Conservation (phyloP, 2,329 filamentous ascomycete species). For the Pseudonectria foliicola region DNA sequence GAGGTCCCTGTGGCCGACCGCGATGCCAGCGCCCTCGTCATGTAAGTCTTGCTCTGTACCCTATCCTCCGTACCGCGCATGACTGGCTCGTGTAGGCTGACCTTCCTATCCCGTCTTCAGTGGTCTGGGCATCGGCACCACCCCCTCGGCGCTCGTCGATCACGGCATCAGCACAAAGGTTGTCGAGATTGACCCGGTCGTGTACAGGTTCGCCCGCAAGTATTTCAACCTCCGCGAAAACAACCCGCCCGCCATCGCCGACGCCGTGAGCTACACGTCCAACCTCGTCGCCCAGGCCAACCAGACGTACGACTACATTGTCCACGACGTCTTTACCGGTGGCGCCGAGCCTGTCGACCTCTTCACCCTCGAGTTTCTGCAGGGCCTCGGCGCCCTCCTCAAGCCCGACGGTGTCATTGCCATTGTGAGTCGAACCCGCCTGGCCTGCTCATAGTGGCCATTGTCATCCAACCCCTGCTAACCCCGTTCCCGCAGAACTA, state of each 20-base stretch:
- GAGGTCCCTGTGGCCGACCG: slow-evolving; percentile 47
- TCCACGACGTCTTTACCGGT: slow-evolving; percentile 97
- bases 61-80: too few species aligned
- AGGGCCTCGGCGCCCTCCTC: slow-evolving; percentile 62
- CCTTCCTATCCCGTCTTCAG: too few species aligned
- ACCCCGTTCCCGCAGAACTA: slow-evolving; percentile 86
- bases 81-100: too few species aligned
- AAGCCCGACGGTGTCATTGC: slow-evolving; percentile 76
- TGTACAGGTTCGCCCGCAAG: slow-evolving; percentile 72
- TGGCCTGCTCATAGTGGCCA: neutral
- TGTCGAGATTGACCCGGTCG: slow-evolving; percentile 87
- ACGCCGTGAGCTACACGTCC: slow-evolving; percentile 67
- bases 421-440: slow-evolving; percentile 59
- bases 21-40: slow-evolving; percentile 74
- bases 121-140: slow-evolving; percentile 87
- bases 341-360: slow-evolving; percentile 84
- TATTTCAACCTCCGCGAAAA: slow-evolving; percentile 77
- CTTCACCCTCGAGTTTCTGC: slow-evolving; percentile 81
- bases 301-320: slow-evolving; percentile 75
- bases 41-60: slow-evolving; percentile 58
- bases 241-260: slow-evolving; percentile 71
- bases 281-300: slow-evolving; percentile 34
- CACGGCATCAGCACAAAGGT: slow-evolving; percentile 91
- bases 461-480: too few species aligned
- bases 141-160: slow-evolving; percentile 74